Percentiles rank a stretch among this genome's conserved stretches.
Evolutionary conservation across 208 protist genomes (phyloP).

Genomic region (Porcisia hertigi): DNA sequence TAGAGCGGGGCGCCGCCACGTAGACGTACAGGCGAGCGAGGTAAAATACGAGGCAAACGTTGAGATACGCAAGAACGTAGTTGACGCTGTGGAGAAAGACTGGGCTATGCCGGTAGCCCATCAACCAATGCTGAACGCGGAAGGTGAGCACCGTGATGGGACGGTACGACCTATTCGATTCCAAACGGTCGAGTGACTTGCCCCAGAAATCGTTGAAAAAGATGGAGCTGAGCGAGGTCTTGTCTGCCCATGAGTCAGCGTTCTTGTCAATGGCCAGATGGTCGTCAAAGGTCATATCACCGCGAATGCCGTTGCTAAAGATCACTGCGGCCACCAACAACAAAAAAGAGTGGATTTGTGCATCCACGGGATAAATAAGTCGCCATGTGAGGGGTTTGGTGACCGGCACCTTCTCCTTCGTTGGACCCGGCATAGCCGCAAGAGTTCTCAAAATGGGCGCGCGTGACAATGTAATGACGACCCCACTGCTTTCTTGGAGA

Average conservation of each 20-base stretch:
- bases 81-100: slow-evolving; percentile 45
- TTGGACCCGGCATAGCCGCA: not conserved
- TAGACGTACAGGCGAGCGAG: slow-evolving; percentile 44
- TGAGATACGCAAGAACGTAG: slow-evolving; percentile 44
- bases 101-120: slow-evolving; percentile 49
- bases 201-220: slow-evolving; percentile 80
- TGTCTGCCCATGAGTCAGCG: slow-evolving; percentile 34
- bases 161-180: slow-evolving; percentile 62
- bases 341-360: slow-evolving; percentile 18
- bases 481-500: not conserved
- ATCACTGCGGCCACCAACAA: slow-evolving; percentile 27
- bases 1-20: not conserved
- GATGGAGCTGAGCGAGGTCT: slow-evolving; percentile 27
- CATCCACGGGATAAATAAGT: slow-evolving; percentile 8
- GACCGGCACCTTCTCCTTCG: too few species aligned
- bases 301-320: slow-evolving; percentile 37
- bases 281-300: slow-evolving; percentile 72
- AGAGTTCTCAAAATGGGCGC: too few species aligned
- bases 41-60: slow-evolving; percentile 50
- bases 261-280: slow-evolving; percentile 60
- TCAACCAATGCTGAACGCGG: slow-evolving; percentile 60
- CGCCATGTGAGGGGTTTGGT: slow-evolving; percentile 1
- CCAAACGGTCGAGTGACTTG: slow-evolving; percentile 30
- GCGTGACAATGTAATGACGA: not conserved
- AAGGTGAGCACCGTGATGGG: slow-evolving; percentile 69